phyloP scores from a whole-genome alignment of 257 asterid species.

The Leptodermis oblonga region DNA sequence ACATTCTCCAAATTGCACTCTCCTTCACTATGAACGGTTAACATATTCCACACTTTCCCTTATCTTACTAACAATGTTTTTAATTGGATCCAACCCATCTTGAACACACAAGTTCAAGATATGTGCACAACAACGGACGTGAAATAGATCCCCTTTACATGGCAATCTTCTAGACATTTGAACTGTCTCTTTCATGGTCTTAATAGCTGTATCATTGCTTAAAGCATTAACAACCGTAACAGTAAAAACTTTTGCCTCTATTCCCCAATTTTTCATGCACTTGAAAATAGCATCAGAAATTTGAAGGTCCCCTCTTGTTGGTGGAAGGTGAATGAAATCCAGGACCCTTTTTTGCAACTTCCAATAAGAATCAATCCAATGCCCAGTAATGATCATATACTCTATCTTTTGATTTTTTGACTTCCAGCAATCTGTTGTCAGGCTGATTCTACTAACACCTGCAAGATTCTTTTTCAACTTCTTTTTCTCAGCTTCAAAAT shows the following conservation, averaged over 20 bases:
- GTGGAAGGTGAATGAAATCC: background rate
- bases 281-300: background rate
- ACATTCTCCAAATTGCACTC: too few relatives aligned
- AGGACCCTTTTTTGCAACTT: background rate
- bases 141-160: background rate
- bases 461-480: too few relatives aligned
- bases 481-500: too few relatives aligned
- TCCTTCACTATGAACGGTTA: background rate
- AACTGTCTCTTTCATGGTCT: background rate
- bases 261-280: background rate
- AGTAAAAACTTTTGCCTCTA: background rate
- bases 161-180: background rate
- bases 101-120: background rate
- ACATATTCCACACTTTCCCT: background rate
- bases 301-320: background rate
- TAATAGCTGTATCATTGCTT: background rate
- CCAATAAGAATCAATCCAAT: background rate
- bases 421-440: constrained; percentile 5
- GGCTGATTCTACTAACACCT: too few relatives aligned
- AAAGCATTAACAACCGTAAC: background rate
- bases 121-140: background rate
- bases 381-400: background rate
- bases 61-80: too few relatives aligned
- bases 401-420: constrained; percentile 9
- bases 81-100: background rate